Evolutionary conservation across 2,329 filamentous ascomycete species (phyloP), one percentile per base, ranked within the genome.

Genomic region (Paraconiothyrium brasiliense): DNA sequence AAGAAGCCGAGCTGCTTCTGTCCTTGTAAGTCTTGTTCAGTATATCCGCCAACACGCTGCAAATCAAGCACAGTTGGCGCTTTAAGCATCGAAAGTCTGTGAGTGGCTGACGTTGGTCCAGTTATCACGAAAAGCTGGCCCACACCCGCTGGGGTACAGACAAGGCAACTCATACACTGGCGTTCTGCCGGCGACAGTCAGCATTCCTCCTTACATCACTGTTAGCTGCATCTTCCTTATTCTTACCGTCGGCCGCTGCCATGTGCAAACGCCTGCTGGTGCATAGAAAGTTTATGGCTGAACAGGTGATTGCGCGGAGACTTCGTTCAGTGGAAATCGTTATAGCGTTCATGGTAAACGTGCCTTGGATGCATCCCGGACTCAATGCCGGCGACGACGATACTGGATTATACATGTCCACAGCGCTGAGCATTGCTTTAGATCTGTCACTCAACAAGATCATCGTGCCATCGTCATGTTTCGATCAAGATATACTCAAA

Each of bases 81-180:
- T 13, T 14, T 11, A 16, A 49, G 22, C 13, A 22, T 27, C 2
- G 16, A 11, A 49, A 22, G 27, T 41, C 11, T 32, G 8, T 13
- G 27, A 14, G 46, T 20, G 13, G 37, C 52, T 56, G 1, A 57
- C 24, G 9, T 35, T 55, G 14, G 1, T 13, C 50, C 16, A 91
- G 89, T 69, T 92, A 92, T 68, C 87, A 91, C 70, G 83, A 88
- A 27, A 89, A 90, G 54, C 83, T 92, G 5, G 87, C 90, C 1
- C 90, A 92, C 73, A 92, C 90, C 0, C 81, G 90, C 73, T 92
- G 90, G 90, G 90, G 90, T 0, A 85, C 92, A 9, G 90, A 92
- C 67, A 88, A 89, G 1, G 74, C 85, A 14, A 80, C 92, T 4
- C 90, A 92, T 68, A 91, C 86, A 0, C 81, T 87, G 20, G 77